Percentiles rank a stretch among this genome's conserved stretches.
phyloP scores from a whole-genome alignment of 2,329 filamentous ascomycete species.

The Aspergillus aculeatus region DNA sequence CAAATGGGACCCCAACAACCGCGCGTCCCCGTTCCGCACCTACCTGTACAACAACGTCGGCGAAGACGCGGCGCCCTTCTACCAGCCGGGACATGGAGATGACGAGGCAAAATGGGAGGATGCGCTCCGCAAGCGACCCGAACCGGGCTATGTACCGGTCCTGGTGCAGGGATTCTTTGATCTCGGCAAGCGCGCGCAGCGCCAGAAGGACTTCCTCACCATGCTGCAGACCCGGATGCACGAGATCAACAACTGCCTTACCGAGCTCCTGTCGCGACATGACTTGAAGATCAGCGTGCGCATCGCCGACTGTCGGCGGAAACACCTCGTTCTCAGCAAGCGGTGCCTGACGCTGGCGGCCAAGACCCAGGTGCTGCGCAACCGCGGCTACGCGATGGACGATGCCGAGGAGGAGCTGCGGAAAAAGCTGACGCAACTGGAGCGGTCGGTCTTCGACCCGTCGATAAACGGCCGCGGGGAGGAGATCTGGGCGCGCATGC shows the following conservation, averaged over 20 bases:
- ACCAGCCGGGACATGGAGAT: slow-evolving; percentile 57
- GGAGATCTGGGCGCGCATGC: slow-evolving; percentile 67
- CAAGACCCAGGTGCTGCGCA: slow-evolving; percentile 63
- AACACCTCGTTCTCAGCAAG: slow-evolving; percentile 60
- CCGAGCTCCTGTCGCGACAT: slow-evolving; percentile 58
- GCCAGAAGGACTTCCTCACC: slow-evolving; percentile 57
- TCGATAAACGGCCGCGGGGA: slow-evolving; percentile 60
- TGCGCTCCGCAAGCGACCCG: slow-evolving; percentile 59
- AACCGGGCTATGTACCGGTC: slow-evolving; percentile 58
- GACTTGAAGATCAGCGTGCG: slow-evolving; percentile 60
- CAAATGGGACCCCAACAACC: slow-evolving; percentile 59
- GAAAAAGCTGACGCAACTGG: slow-evolving; percentile 59
- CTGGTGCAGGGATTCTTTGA: slow-evolving; percentile 60
- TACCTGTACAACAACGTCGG: slow-evolving; percentile 65
- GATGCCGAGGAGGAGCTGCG: slow-evolving; percentile 62
- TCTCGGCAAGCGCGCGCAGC: slow-evolving; percentile 57
- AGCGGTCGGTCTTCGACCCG: slow-evolving; percentile 60
- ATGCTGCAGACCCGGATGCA: slow-evolving; percentile 60
- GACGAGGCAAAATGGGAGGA: slow-evolving; percentile 65
- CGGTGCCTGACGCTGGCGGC: slow-evolving; percentile 61
- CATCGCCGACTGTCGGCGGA: slow-evolving; percentile 58
- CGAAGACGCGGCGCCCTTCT: slow-evolving; percentile 61
- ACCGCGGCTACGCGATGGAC: slow-evolving; percentile 65
- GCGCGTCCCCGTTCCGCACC: slow-evolving; percentile 55
- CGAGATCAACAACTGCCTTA: slow-evolving; percentile 64